These are phyloP conservation scores for Orbilia brochopaga DNA, from an alignment of 2,329 filamentous ascomycete species.

Conservation along the genomic window DNA sequence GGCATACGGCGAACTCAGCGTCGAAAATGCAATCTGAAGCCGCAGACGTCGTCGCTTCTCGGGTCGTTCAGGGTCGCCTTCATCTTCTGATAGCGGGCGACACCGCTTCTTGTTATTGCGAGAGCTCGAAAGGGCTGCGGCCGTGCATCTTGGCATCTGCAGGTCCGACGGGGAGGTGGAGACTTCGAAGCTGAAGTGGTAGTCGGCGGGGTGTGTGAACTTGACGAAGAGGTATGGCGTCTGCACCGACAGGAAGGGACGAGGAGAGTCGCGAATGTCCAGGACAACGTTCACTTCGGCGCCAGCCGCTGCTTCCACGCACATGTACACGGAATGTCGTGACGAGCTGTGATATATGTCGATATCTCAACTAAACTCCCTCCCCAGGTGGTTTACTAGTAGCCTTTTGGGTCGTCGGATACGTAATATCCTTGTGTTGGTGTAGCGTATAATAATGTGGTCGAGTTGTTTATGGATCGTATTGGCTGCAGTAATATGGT, in stretches of 20 bases:
- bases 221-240: conserved; percentile 49
- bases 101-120: conserved; percentile 41
- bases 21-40: conserved; percentile 45
- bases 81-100: conserved; percentile 35
- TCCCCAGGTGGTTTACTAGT: not conserved
- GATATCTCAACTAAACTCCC: not conserved
- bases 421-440: not conserved
- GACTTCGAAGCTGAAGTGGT: conserved; percentile 48
- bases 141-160: conserved; percentile 30
- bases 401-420: not conserved
- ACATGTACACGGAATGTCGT: conserved; percentile 47
- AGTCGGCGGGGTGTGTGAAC: conserved; percentile 50
- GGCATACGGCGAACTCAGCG: conserved; percentile 41
- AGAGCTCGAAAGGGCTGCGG: conserved; percentile 11
- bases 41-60: conserved; percentile 47
- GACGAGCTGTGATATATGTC: conserved; percentile 1
- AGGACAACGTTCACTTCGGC: conserved; percentile 50
- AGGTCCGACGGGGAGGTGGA: not conserved
- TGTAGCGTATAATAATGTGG: too few relatives aligned
- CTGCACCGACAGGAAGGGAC: conserved; percentile 46
- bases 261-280: conserved; percentile 44
- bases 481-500: conserved; percentile 20
- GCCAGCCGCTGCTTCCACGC: conserved; percentile 46
- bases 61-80: conserved; percentile 41
- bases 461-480: conserved; percentile 23